phyloP scores from a whole-genome alignment of 352 stramenopile species.

The Phytopythium boreale region DNA sequence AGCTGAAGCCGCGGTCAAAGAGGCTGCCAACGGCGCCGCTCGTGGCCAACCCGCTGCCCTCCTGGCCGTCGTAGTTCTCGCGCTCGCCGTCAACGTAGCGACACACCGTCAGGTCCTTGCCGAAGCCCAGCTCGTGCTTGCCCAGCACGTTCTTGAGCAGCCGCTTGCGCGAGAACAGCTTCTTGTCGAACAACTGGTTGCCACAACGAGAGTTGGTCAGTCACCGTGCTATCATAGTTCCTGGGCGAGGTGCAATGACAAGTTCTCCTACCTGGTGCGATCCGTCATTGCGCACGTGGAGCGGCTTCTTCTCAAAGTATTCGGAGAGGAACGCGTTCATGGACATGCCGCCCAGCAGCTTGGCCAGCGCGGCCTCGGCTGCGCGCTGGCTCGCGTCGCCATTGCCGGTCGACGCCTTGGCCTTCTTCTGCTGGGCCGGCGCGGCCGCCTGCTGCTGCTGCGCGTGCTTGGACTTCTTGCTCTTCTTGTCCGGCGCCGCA shows the following conservation, averaged over 20 bases:
- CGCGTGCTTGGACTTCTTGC: constrained; percentile 30
- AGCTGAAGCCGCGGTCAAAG: constrained; percentile 73
- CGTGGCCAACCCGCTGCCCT: constrained; percentile 42
- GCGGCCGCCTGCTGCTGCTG: constrained; percentile 13
- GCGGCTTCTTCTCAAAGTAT: constrained; percentile 86
- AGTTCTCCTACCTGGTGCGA: constrained; percentile 27
- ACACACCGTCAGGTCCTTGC: constrained; percentile 73
- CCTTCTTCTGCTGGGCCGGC: constrained; percentile 11
- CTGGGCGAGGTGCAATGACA: no score
- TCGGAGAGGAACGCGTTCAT: constrained; percentile 58
- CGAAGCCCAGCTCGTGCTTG: constrained; percentile 52
- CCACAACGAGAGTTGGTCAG: no score
- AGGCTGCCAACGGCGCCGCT: constrained; percentile 57
- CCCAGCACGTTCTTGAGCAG: constrained; percentile 56
- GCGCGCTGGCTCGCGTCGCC: constrained; percentile 16
- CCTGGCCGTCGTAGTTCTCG: constrained; percentile 65
- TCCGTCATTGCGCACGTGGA: constrained; percentile 53
- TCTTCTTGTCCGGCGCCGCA: constrained; percentile 12
- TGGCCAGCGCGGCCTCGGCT: constrained; percentile 32
- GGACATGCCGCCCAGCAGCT: constrained; percentile 62
- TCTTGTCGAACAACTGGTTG: constrained; percentile 42
- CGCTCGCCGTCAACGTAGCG: constrained; percentile 64
- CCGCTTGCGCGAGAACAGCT: constrained; percentile 66
- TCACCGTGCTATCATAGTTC: not conserved
- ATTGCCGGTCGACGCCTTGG: constrained; percentile 1